Percentiles rank a stretch among this genome's conserved stretches.
Conservation (phyloP, 169 alveolate species). For the Theileria annulata region DNA sequence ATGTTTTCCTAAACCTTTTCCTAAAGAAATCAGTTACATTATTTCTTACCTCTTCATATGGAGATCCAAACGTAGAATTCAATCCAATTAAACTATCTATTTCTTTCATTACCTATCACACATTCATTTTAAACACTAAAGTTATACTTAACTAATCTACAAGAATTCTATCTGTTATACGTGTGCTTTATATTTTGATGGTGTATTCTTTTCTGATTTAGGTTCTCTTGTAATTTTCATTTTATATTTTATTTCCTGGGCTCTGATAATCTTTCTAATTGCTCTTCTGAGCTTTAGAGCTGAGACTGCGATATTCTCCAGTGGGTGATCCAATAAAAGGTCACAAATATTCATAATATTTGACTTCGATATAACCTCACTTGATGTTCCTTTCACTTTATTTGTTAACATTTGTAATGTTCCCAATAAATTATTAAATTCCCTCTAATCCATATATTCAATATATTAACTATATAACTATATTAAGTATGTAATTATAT, state of each 20-base stretch:
- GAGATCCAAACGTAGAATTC: too few relatives aligned
- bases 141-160: too few relatives aligned
- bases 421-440: constrained; percentile 39
- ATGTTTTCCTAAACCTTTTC: too few relatives aligned
- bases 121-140: too few relatives aligned
- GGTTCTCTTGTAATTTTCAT: neutral
- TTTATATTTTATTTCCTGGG: neutral
- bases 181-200: too few relatives aligned
- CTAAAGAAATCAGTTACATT: too few relatives aligned
- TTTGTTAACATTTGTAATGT: constrained; percentile 39
- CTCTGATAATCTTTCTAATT: neutral
- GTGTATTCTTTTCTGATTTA: neutral
- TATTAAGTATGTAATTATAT: neutral
- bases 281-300: constrained; percentile 54
- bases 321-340: constrained; percentile 53
- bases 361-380: constrained; percentile 16
- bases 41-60: too few relatives aligned
- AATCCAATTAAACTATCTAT: too few relatives aligned
- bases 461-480: neutral
- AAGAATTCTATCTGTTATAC: too few relatives aligned
- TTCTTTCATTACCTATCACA: too few relatives aligned
- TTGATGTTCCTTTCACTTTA: constrained; percentile 9
- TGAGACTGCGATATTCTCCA: constrained; percentile 47
- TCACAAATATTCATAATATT: constrained; percentile 31
- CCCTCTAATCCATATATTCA: constrained; percentile 27